phyloP scores from a whole-genome alignment of 1,284 basidiomycete species.

The Golubevia pallescens region DNA sequence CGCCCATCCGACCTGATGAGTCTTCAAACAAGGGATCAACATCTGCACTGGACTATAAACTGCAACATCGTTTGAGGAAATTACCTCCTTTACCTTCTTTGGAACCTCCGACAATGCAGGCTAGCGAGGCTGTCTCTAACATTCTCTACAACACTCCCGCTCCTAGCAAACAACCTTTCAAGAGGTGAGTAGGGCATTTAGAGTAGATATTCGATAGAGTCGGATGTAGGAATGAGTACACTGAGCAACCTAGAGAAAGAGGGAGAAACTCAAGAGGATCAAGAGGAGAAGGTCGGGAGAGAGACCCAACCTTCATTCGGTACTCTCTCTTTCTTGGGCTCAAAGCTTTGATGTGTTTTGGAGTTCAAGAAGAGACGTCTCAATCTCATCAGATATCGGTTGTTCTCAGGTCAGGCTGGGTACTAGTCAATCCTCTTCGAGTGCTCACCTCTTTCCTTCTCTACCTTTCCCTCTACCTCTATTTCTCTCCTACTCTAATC shows the following conservation, averaged over 20 bases:
- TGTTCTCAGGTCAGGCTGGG: too few relatives aligned
- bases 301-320: too few relatives aligned
- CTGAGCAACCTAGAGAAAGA: too few relatives aligned
- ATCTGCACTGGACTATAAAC: constrained; percentile 91
- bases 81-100: constrained; percentile 60
- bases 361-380: too few relatives aligned
- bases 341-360: too few relatives aligned
- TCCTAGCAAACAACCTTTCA: constrained; percentile 88
- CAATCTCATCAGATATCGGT: too few relatives aligned
- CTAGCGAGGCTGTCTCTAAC: constrained; percentile 63
- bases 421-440: too few relatives aligned
- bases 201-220: not conserved
- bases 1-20: constrained; percentile 74
- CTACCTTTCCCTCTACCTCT: not conserved
- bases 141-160: constrained; percentile 80
- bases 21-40: constrained; percentile 77
- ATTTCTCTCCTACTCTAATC: not conserved
- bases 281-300: too few relatives aligned
- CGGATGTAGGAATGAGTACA: too few relatives aligned
- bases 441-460: not conserved
- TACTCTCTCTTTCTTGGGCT: too few relatives aligned
- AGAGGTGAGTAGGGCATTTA: constrained; percentile 74
- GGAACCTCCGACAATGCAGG: constrained; percentile 54
- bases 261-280: too few relatives aligned
- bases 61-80: constrained; percentile 68